phyloP scores from a whole-genome alignment of 179 eudicot species.

The Spergularia azorica region DNA sequence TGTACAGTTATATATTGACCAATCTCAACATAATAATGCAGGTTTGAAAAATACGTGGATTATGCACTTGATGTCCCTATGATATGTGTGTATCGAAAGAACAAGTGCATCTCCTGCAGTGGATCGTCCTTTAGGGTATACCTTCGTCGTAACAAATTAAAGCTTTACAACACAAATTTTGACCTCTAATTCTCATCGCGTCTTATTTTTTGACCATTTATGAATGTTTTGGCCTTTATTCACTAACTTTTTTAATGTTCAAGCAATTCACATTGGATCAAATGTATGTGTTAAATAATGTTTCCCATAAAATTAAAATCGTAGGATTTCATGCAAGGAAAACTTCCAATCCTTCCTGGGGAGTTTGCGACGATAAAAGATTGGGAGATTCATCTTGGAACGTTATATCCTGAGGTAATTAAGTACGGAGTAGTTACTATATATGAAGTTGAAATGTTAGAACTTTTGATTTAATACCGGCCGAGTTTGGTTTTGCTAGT shows the following conservation, averaged over 20 bases:
- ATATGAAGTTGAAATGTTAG: too few species aligned
- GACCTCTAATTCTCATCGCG: too few species aligned
- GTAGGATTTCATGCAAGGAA: constrained; percentile 81
- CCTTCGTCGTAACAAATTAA: too few species aligned
- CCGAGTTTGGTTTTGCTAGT: too few species aligned
- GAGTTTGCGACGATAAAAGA: constrained; percentile 73
- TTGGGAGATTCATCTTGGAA: constrained; percentile 91
- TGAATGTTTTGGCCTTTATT: too few species aligned
- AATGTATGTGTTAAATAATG: too few species aligned
- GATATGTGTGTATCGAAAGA: constrained; percentile 73
- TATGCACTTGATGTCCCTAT: constrained; percentile 91
- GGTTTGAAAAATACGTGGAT: constrained; percentile 83
- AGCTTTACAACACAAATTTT: too few species aligned
- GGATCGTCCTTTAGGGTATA: constrained; percentile 81
- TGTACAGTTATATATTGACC: not conserved
- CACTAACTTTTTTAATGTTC: too few species aligned
- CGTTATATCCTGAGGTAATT: constrained; percentile 78
- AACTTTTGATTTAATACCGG: too few species aligned
- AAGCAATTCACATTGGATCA: too few species aligned
- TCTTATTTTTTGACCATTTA: too few species aligned
- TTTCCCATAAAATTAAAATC: constrained; percentile 3
- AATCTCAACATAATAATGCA: constrained; percentile 29
- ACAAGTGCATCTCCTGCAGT: constrained; percentile 68
- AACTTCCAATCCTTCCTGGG: constrained; percentile 75
- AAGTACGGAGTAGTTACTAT: too few species aligned